Percentiles rank a stretch among this genome's conserved stretches.
phyloP scores from a whole-genome alignment of 176 grass and related monocot genomes.

The Puccinellia tenuiflora region DNA sequence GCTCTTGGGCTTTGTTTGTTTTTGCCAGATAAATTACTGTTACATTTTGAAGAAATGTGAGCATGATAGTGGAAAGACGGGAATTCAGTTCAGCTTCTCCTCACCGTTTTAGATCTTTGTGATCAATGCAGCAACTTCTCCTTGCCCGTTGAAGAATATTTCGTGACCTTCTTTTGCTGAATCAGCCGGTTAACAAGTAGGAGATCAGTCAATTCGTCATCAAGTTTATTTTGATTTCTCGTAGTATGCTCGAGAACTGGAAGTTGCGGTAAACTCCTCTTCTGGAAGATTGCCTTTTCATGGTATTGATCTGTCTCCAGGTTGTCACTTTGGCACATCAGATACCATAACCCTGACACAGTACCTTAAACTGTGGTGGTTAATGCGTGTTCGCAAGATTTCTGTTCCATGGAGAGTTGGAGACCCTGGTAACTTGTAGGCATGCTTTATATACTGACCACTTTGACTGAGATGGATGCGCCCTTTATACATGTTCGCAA shows the following conservation, averaged over 20 bases:
- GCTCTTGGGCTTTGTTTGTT: not conserved
- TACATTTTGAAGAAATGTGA: slow-evolving; percentile 65
- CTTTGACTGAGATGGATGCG: not conserved
- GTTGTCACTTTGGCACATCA: not conserved
- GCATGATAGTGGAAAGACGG: slow-evolving; percentile 63
- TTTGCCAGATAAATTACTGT: slow-evolving; percentile 65
- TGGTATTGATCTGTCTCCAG: not conserved
- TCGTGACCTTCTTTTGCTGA: not conserved
- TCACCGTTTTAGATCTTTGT: slow-evolving; percentile 29
- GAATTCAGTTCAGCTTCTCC: slow-evolving; percentile 84
- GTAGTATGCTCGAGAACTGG: not conserved
- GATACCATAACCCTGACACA: not conserved
- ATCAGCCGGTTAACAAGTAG: not conserved
- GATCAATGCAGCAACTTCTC: not conserved
- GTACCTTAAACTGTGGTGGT: not conserved
- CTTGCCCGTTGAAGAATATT: not conserved
- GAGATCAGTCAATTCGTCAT: not conserved
- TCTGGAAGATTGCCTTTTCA: not conserved
- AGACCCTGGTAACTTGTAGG: not conserved
- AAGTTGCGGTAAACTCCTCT: not conserved
- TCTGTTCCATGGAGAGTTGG: not conserved
- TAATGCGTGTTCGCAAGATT: not conserved
- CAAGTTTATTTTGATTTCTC: not conserved
- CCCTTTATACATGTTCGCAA: not conserved
- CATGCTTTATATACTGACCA: not conserved